Evolutionary conservation across 139 green algal species (phyloP).

Genomic region (Limnomonas spitsbergensis): DNA sequence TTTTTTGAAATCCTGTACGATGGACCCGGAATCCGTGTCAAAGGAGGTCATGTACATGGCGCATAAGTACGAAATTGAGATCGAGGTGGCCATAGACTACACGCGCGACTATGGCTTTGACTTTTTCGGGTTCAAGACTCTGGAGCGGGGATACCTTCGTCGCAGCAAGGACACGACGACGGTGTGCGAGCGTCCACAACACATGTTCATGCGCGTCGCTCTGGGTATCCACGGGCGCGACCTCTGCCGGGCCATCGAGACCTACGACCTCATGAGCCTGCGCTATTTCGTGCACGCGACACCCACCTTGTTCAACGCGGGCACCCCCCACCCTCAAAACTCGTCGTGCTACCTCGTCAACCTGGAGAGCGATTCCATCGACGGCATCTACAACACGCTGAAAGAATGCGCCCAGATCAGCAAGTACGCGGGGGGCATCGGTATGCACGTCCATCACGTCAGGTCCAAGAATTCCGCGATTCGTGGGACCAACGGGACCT

Average conservation of each 20-base stretch:
- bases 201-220: constrained; percentile 46
- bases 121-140: constrained; percentile 36
- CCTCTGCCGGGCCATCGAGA: constrained; percentile 21
- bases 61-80: too few species aligned
- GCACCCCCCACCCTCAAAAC: constrained; percentile 26
- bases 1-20: constrained; percentile 20
- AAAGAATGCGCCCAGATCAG: constrained; percentile 37
- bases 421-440: constrained; percentile 44
- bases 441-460: constrained; percentile 31
- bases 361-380: constrained; percentile 37
- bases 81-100: constrained; percentile 29
- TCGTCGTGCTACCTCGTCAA: constrained; percentile 36
- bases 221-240: constrained; percentile 33
- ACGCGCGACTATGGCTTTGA: constrained; percentile 20
- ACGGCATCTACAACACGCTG: constrained; percentile 45
- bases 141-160: constrained; percentile 29
- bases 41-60: too few species aligned
- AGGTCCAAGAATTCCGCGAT: constrained; percentile 22
- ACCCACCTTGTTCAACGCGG: constrained; percentile 46
- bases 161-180: too few species aligned
- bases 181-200: constrained; percentile 39
- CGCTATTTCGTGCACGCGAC: constrained; percentile 31
- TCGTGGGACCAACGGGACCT: constrained; percentile 27
- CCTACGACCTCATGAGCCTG: constrained; percentile 30
- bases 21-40: too few species aligned